These are phyloP conservation scores for Diaporthe sp. DNA, from an alignment of 2,329 filamentous ascomycete genomes.

Conservation along the genomic window DNA sequence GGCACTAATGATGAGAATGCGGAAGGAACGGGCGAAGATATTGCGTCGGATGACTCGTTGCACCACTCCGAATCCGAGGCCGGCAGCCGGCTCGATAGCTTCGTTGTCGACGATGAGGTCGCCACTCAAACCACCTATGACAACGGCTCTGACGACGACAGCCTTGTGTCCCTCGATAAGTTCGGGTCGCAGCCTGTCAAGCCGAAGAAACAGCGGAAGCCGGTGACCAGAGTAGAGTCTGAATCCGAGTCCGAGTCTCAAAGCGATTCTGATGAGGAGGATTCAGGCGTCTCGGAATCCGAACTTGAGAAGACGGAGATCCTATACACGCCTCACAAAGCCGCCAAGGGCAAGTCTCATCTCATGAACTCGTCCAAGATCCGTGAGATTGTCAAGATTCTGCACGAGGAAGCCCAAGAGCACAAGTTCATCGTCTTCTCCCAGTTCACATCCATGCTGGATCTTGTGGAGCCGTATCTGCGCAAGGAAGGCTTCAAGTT, in stretches of 20 bases:
- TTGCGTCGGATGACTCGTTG: slow-evolving; percentile 78
- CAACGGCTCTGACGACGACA: slow-evolving; percentile 51
- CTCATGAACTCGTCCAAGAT: slow-evolving; percentile 90
- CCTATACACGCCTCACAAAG: slow-evolving; percentile 16
- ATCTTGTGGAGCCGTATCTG: slow-evolving; percentile 94
- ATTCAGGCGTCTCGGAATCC: slow-evolving; percentile 56
- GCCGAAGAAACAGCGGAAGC: slow-evolving; percentile 49
- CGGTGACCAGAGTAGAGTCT: slow-evolving; percentile 46
- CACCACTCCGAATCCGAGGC: slow-evolving; percentile 68
- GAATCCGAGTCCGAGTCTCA: slow-evolving; percentile 49
- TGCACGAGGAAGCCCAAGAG: slow-evolving; percentile 80
- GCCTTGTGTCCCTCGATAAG: slow-evolving; percentile 54
- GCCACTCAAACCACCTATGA: slow-evolving; percentile 43
- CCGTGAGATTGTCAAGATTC: slow-evolving; percentile 83
- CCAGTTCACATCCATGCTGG: slow-evolving; percentile 98
- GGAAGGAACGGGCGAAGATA: slow-evolving; percentile 86
- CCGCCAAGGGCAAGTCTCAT: slow-evolving; percentile 45
- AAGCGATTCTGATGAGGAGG: slow-evolving; percentile 40
- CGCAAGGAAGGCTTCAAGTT: slow-evolving; percentile 80
- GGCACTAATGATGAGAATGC: slow-evolving; percentile 89
- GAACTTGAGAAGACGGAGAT: slow-evolving; percentile 50
- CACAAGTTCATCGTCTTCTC: slow-evolving; percentile 99
- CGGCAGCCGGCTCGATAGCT: slow-evolving; percentile 67
- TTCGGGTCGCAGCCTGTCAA: slow-evolving; percentile 50
- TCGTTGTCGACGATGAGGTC: slow-evolving; percentile 67